phyloP scores from a whole-genome alignment of 306 rosid species.

The Quercus cerris region DNA sequence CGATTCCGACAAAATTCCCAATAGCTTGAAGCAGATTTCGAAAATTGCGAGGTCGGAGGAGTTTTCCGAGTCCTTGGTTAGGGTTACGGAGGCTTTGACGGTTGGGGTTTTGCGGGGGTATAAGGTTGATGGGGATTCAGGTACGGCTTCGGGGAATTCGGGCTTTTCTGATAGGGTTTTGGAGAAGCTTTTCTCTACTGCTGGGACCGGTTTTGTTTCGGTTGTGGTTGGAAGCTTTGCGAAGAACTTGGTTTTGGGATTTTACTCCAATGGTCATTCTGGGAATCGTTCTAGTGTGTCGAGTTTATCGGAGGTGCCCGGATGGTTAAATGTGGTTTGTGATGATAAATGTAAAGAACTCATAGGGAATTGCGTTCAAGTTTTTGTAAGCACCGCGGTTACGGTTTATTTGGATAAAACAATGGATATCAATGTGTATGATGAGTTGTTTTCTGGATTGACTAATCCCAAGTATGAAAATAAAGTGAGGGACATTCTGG shows the following conservation, averaged over 20 bases:
- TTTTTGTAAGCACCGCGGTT: constrained; percentile 84
- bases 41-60: constrained; percentile 69
- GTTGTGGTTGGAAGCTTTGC: constrained; percentile 97
- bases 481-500: constrained; percentile 57
- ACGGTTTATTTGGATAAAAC: constrained; percentile 81
- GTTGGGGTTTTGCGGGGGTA: constrained; percentile 57
- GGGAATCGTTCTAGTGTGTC: constrained; percentile 1
- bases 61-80: constrained; percentile 39
- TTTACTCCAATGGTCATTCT: constrained; percentile 26
- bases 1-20: constrained; percentile 75
- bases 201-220: constrained; percentile 82
- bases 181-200: constrained; percentile 59
- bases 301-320: constrained; percentile 31
- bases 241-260: constrained; percentile 72
- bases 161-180: constrained; percentile 40
- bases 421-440: constrained; percentile 66
- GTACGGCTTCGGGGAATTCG: constrained; percentile 13
- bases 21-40: constrained; percentile 70
- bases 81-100: constrained; percentile 56
- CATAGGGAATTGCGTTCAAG: constrained; percentile 54
- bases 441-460: constrained; percentile 71
- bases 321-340: constrained; percentile 55
- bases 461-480: constrained; percentile 73
- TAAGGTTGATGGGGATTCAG: constrained; percentile 20
- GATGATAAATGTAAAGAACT: constrained; percentile 49